phyloP scores from a whole-genome alignment of 495 filamentous ascomycete genomes.

The Cenococcum geophilum region DNA sequence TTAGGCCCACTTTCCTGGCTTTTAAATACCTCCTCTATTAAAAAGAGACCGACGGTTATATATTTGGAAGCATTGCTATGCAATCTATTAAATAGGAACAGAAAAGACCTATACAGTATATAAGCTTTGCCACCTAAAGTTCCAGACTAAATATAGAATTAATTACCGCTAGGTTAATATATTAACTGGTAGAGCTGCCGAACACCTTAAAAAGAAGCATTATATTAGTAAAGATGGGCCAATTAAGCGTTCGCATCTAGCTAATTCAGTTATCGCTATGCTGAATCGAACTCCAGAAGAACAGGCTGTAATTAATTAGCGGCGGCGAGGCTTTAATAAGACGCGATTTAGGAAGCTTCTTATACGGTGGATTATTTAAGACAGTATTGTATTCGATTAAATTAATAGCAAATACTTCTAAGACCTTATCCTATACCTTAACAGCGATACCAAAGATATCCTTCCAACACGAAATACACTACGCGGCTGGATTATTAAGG shows the following conservation, averaged over 20 bases:
- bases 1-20: background rate
- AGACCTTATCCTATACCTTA: too few relatives aligned
- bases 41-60: background rate
- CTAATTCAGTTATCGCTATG: background rate
- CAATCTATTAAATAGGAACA: background rate
- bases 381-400: too few relatives aligned
- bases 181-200: background rate
- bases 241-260: background rate
- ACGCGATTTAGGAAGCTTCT: too few relatives aligned
- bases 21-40: background rate
- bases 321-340: too few relatives aligned
- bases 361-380: too few relatives aligned
- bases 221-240: background rate
- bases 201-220: background rate
- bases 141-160: background rate
- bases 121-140: background rate
- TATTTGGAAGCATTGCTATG: background rate
- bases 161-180: background rate
- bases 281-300: background rate
- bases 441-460: too few relatives aligned
- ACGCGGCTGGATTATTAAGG: too few relatives aligned
- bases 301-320: background rate
- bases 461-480: too few relatives aligned
- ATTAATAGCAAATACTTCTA: too few relatives aligned
- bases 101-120: background rate